Evolutionary conservation across 768 basidiomycete genomes (phyloP).

Genomic region (Collybiopsis confluens): DNA sequence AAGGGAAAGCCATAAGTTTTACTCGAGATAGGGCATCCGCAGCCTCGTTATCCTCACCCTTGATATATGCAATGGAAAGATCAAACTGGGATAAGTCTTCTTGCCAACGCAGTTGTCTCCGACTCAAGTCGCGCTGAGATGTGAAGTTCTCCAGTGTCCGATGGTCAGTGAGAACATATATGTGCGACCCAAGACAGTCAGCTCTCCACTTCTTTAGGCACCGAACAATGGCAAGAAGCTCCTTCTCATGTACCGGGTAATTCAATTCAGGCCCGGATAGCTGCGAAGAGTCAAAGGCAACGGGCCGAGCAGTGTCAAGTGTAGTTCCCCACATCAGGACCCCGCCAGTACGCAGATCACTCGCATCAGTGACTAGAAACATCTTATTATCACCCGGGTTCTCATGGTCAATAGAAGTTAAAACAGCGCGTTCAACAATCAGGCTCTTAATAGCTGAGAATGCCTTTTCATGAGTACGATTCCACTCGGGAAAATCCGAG

Average conservation of each 20-base stretch:
- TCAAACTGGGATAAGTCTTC: conserved; percentile 25
- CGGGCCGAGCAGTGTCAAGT: conserved; percentile 24
- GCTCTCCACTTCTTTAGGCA: conserved; percentile 17
- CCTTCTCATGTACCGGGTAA: conserved; percentile 25
- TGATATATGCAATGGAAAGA: conserved; percentile 22
- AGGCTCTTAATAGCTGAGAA: conserved; percentile 26
- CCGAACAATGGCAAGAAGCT: conserved; percentile 26
- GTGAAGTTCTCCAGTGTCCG: conserved; percentile 23
- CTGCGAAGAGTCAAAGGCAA: conserved; percentile 21
- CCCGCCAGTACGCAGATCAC: conserved; percentile 21
- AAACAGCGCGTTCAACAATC: conserved; percentile 18
- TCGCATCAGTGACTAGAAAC: conserved; percentile 26
- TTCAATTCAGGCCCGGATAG: conserved; percentile 21
- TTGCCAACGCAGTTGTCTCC: conserved; percentile 22
- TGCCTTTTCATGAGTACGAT: conserved; percentile 9
- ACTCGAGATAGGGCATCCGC: conserved; percentile 22
- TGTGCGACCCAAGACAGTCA: conserved; percentile 11
- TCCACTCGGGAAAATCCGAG: conserved; percentile 17
- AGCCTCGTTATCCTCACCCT: conserved; percentile 20
- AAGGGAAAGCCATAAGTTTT: neutral
- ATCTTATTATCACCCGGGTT: conserved; percentile 23
- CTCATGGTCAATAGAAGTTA: conserved; percentile 27
- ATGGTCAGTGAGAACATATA: conserved; percentile 28
- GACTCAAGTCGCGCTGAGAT: conserved; percentile 20
- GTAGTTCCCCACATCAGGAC: conserved; percentile 20